Conservation (phyloP, 106 monocot species). For the Ottelia alismoides region DNA sequence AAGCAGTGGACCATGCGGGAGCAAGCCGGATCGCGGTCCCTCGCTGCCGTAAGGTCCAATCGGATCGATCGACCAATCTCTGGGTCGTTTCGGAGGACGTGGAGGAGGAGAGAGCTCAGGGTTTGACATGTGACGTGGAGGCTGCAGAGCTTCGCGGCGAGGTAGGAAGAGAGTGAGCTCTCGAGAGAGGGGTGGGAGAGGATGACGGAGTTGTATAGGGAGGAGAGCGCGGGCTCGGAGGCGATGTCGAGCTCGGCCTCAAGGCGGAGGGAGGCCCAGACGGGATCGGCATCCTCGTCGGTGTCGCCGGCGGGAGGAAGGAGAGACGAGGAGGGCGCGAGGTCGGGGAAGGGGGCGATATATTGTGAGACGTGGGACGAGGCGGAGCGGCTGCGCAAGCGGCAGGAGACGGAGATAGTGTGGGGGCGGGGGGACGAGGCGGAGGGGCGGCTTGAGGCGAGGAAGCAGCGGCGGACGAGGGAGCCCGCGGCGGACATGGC, state of each 20-base stretch:
- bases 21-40: conserved; percentile 45
- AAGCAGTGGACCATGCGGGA: conserved; percentile 25
- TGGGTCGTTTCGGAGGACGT: conserved; percentile 14
- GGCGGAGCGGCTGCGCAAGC: background rate
- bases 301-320: background rate
- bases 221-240: conserved; percentile 33
- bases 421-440: background rate
- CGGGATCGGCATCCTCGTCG: conserved; percentile 17
- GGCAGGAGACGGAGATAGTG: background rate
- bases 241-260: conserved; percentile 39
- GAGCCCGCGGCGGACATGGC: background rate
- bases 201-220: conserved; percentile 33
- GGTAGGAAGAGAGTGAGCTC: conserved; percentile 41
- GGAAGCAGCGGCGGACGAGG: background rate
- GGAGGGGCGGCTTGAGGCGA: background rate
- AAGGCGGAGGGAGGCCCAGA: conserved; percentile 25
- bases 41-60: conserved; percentile 27
- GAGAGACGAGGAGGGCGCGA: background rate
- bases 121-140: conserved; percentile 18
- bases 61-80: conserved; percentile 15
- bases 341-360: conserved; percentile 2
- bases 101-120: conserved; percentile 23
- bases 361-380: background rate
- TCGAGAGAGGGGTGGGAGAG: conserved; percentile 44
- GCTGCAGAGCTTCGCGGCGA: too few species aligned